Evolutionary conservation across 2,329 filamentous ascomycete species (phyloP).

Genomic region (Huntiella savannae): DNA sequence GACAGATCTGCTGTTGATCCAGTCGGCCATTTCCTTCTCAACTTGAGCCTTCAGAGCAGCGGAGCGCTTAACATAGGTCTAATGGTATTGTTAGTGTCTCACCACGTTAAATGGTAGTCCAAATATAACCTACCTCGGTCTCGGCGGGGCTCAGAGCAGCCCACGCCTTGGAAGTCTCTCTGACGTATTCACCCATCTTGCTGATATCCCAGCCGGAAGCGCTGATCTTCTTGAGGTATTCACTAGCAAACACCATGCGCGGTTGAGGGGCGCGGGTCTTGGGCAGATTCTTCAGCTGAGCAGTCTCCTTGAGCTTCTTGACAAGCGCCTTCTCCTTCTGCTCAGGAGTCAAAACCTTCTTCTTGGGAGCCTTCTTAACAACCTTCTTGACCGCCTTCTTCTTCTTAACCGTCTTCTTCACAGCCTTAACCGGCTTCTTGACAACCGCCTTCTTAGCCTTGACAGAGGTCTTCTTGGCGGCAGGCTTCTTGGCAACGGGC

Average conservation of each 20-base stretch:
- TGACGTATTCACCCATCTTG: too few relatives aligned
- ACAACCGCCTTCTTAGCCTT: slow-evolving; percentile 5
- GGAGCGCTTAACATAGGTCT: slow-evolving; percentile 21
- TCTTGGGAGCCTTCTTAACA: slow-evolving; percentile 16
- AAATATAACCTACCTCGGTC: slow-evolving; percentile 23
- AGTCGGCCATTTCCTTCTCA: slow-evolving; percentile 17
- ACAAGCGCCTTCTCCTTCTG: slow-evolving; percentile 15
- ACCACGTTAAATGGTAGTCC: neutral
- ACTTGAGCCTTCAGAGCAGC: slow-evolving; percentile 25
- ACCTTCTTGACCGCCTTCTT: slow-evolving; percentile 6
- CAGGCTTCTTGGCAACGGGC: slow-evolving; percentile 5
- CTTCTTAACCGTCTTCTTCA: slow-evolving; percentile 13
- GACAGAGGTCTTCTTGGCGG: slow-evolving; percentile 10
- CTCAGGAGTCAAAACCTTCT: slow-evolving; percentile 22
- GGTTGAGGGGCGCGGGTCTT: slow-evolving; percentile 15
- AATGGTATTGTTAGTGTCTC: neutral
- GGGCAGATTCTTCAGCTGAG: slow-evolving; percentile 1
- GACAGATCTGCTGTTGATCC: slow-evolving; percentile 15
- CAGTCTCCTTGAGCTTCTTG: neutral
- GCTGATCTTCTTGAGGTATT: slow-evolving; percentile 16
- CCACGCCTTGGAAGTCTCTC: too few relatives aligned
- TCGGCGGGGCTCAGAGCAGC: slow-evolving; percentile 17
- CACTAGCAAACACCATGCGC: slow-evolving; percentile 22
- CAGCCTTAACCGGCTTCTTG: slow-evolving; percentile 5
- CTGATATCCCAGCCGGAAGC: neutral